Evolutionary conservation across 352 stramenopile genomes (phyloP), one percentile per base, ranked within the genome.

Genomic region (Globisporangium spinosum): DNA sequence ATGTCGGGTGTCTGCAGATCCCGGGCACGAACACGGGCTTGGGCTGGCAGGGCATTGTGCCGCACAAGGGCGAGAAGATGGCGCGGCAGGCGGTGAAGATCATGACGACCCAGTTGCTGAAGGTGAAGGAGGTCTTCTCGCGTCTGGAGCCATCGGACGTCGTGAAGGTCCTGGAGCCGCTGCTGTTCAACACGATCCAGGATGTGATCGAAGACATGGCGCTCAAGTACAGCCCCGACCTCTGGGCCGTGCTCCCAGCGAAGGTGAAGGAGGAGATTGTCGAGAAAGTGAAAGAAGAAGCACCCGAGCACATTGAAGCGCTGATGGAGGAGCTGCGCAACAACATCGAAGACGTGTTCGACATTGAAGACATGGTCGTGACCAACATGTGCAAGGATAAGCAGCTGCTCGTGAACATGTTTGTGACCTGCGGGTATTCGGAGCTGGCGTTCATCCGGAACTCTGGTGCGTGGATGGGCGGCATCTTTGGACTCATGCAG

Each of bases 11-110:
- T 32, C 76, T 97, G 63, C 92, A 96, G 75, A 89, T 94, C 69
- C 84, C 87, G 0, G 70, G 75, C 51, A 96, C 87, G 3, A 94
- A 98, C 74, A 98, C 93, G 68, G 97, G 97, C 8, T 68, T 98
- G 3, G 97, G 97, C 9, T 99, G 97, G 97, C 96, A 99, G 71
- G 97, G 97, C 17, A 98, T 99, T 55, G 96, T 99, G n/a, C 97
- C 97, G 1, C 87, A 92, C 71, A 98, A 98, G 71, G 96, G 91
- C 32, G 94, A 98, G 75, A 97, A 98, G 62, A 99, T 99, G 97
- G 95, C 94, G n/a, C 93, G 91, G 22, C 90, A 97, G 57, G 91
- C 89, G 25, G 95, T 97, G 67, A 80, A 85, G 62, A 93, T 98
- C 61, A 97, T 99, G 77, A 98, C 97, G 23, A 90, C 90, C 17